Conservation (phyloP, 83 land plant genomes). For the Picea abies region DNA sequence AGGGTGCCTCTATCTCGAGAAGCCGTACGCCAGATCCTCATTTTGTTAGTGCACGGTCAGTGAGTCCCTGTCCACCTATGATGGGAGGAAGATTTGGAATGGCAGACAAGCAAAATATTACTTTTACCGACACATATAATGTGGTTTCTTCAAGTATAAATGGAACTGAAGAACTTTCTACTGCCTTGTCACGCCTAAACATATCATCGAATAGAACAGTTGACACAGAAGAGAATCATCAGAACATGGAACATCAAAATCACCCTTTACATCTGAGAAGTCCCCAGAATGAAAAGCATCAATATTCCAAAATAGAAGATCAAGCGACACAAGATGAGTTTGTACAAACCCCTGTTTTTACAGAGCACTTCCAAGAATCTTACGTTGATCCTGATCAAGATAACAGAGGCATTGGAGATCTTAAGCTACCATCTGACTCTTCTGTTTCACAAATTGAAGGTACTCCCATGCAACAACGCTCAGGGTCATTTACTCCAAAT, state of each 20-base stretch:
- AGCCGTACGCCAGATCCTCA: constrained; percentile 72
- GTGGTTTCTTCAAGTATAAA: constrained; percentile 27
- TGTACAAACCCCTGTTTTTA: constrained; percentile 43
- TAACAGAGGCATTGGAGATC: constrained; percentile 28
- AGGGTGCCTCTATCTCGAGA: constrained; percentile 60
- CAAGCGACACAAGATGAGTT: constrained; percentile 19
- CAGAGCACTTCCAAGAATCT: constrained; percentile 19
- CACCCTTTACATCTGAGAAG: constrained; percentile 28
- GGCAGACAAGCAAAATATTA: constrained; percentile 42
- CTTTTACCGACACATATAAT: constrained; percentile 33
- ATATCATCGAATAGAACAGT: constrained; percentile 33
- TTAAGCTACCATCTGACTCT: constrained; percentile 24
- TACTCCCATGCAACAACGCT: constrained; percentile 3
- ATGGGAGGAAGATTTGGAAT: constrained; percentile 41
- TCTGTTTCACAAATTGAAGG: constrained; percentile 16
- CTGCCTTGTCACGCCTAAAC: constrained; percentile 53
- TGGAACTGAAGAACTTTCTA: no score
- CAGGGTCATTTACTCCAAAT: constrained; percentile 29
- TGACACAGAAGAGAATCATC: constrained; percentile 30
- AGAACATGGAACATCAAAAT: constrained; percentile 37
- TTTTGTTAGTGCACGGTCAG: constrained; percentile 41
- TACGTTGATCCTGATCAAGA: constrained; percentile 16
- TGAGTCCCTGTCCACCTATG: constrained; percentile 56
- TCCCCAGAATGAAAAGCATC: constrained; percentile 30
- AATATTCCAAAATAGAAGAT: constrained; percentile 19